Base-by-base conservation (phyloP, 2,329 filamentous ascomycete species). In the Cordyceps sp. region DNA sequence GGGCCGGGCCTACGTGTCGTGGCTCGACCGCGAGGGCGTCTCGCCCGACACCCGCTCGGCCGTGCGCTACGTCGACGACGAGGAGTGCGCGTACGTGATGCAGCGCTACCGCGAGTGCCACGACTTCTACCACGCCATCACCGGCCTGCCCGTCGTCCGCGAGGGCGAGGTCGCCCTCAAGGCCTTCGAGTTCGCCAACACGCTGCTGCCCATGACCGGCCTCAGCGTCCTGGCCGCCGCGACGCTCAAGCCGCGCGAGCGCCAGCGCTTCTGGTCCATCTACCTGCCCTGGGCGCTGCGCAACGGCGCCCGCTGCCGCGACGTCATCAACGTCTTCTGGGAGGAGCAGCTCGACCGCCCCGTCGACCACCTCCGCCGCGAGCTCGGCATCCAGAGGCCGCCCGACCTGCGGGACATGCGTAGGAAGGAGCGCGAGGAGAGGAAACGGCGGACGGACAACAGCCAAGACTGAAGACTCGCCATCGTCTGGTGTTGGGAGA, bases 91-190 rank as follows among this genome's bases (percentile, higher is more conserved):
- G 23, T 98, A 96, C 59, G 90, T 96, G 14, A 92, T 98, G 81
- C 90, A 96, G 62, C 74, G 90, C 33, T 98, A 98, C 56, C 76
- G 90, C 39, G 90, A 98, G 57, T 93, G 81, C 42, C 90, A 98
- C 54, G 90, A 98, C 53, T 94, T 98, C 57, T 94, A 92, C 59
- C 90, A 98, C 54, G 88, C 90, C 0, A 64, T 98, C 32, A 93
- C 86, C 1, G 88, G 88, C 0, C 58, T 98, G 30, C 90, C 90
- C 0, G 73, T 92, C 26, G 78, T 93, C 39, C 70, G 85, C n/a
- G 90, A 98, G 61, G 90, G 90, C 18, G 90, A 98, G 62, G 70
- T 98, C 10, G 90, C 88, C n/a, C 68, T 98, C 43, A 98, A 98
- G 59, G 85, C 86, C 0, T 93, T 98, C 43, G 90, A 98, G 59